Conservation (phyloP, 805 yeast genomes). For the Sugiyamaella americana region DNA sequence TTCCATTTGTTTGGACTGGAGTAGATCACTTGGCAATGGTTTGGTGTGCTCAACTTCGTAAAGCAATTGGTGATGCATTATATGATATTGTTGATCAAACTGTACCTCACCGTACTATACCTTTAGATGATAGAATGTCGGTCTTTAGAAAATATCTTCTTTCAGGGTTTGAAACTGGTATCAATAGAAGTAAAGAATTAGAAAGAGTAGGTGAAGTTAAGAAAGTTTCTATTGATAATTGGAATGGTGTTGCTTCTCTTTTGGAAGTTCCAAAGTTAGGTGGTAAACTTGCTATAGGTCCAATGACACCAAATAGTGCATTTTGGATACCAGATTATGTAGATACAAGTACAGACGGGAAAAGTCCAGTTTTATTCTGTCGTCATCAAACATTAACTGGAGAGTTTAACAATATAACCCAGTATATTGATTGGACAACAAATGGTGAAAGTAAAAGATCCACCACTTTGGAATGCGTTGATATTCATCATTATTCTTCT, state of each 20-base stretch:
- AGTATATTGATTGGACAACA: not conserved
- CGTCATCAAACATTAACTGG: not conserved
- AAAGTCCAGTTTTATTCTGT: not conserved
- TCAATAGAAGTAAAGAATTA: not conserved
- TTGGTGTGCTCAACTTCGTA: conserved; percentile 88
- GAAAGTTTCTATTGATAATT: not conserved
- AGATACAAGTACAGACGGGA: not conserved
- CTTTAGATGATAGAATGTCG: conserved; percentile 51
- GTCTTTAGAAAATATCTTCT: conserved; percentile 42
- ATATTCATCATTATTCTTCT: not conserved
- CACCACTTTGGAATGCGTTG: not conserved
- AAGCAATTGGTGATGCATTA: conserved; percentile 49
- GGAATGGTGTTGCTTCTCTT: conserved; percentile 1
- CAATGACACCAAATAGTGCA: not conserved
- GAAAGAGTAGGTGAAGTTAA: not conserved
- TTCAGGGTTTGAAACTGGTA: conserved; percentile 25
- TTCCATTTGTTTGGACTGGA: conserved; percentile 89
- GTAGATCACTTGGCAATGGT: conserved; percentile 92
- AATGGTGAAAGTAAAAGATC: not conserved
- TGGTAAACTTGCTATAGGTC: not conserved
- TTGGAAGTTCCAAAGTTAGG: not conserved
- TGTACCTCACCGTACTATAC: conserved; percentile 30
- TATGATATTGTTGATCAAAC: conserved; percentile 42
- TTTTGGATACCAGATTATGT: not conserved
- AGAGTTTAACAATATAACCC: not conserved